A percentile compares a stretch with the other conserved stretches of the same genome.
Evolutionary conservation across 176 grass and related monocot genomes (phyloP).

Genomic region (Chrysopogon serrulatus): DNA sequence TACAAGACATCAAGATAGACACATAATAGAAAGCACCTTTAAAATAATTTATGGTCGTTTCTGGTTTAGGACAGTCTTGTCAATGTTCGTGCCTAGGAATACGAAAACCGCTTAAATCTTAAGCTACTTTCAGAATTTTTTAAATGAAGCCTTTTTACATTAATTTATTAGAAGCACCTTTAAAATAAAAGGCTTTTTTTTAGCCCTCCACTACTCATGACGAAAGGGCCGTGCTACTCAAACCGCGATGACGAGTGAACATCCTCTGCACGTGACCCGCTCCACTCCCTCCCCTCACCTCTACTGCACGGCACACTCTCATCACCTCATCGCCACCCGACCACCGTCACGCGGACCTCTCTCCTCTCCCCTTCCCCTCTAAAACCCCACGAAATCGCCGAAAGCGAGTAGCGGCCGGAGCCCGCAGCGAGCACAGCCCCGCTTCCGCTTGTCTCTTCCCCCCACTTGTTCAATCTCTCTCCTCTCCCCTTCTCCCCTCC

Average conservation of each 20-base stretch:
- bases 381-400: constrained; percentile 33
- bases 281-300: no score
- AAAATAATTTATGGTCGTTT: no score
- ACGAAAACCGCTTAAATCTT: background rate
- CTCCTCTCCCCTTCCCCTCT: background rate
- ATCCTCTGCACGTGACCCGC: constrained; percentile 23
- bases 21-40: no score
- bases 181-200: background rate
- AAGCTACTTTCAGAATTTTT: background rate
- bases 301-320: background rate
- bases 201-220: background rate
- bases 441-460: constrained; percentile 37
- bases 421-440: constrained; percentile 7
- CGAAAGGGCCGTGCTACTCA: background rate
- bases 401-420: constrained; percentile 9
- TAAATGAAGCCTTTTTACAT: background rate
- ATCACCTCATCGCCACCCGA: background rate
- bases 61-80: background rate
- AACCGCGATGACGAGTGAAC: constrained; percentile 14
- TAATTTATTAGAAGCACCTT: background rate
- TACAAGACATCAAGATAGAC: no score
- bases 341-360: constrained; percentile 20
- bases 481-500: background rate
- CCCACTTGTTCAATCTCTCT: constrained; percentile 25
- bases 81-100: background rate